A percentile compares a stretch with the other conserved stretches of the same genome.
These are phyloP conservation scores for barley (Hordeum vulgare) DNA, from an alignment of 176 grass and related monocot species.

Conservation along the genomic window DNA sequence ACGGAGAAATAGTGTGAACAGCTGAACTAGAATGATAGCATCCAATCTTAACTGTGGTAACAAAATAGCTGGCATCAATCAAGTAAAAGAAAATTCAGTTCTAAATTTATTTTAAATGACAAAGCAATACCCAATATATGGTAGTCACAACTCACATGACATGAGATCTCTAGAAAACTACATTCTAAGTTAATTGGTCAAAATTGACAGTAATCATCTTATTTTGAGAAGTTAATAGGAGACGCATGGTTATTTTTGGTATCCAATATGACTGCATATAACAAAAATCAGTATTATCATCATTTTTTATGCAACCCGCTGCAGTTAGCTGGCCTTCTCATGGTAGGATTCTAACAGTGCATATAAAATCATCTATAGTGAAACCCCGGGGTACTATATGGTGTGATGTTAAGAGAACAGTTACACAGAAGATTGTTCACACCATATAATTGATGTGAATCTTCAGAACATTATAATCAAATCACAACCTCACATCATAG, in stretches of 20 bases:
- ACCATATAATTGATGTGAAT: neutral
- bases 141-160: neutral
- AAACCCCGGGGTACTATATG: neutral
- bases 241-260: neutral
- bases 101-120: neutral
- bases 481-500: neutral
- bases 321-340: neutral
- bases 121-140: neutral
- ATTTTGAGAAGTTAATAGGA: neutral
- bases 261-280: neutral
- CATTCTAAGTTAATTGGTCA: neutral
- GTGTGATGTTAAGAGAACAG: neutral
- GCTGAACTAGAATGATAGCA: neutral
- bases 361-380: neutral
- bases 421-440: neutral
- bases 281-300: neutral
- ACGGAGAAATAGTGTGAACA: neutral
- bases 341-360: neutral
- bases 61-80: neutral
- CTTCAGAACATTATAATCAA: neutral
- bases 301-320: neutral
- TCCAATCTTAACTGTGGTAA: neutral
- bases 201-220: neutral
- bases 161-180: neutral
- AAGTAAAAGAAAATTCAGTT: constrained; percentile 3